These are phyloP conservation scores for Colletotrichum tropicicola DNA, from an alignment of 2,329 filamentous ascomycete genomes.

Conservation along the genomic window DNA sequence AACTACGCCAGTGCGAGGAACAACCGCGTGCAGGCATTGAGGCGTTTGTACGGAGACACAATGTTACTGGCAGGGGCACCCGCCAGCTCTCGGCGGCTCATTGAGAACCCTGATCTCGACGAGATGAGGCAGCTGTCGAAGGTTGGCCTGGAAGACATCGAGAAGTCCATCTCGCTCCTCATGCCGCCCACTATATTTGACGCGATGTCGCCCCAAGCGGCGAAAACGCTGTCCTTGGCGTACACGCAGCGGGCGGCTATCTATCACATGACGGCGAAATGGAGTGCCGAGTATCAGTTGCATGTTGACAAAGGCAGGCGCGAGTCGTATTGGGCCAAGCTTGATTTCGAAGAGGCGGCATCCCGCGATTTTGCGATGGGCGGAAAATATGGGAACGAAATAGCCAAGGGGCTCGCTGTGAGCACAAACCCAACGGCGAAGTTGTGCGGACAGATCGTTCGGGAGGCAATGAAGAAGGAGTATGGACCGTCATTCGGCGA, in stretches of 20 bases:
- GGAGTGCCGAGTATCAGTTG: conserved; percentile 46
- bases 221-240: conserved; percentile 73
- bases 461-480: conserved; percentile 75
- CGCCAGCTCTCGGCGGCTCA: conserved; percentile 50
- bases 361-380: conserved; percentile 71
- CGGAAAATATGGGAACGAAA: conserved; percentile 71
- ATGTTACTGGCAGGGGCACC: conserved; percentile 56
- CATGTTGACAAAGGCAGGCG: conserved; percentile 48
- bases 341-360: conserved; percentile 70
- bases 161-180: conserved; percentile 65
- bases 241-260: conserved; percentile 77
- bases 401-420: conserved; percentile 71
- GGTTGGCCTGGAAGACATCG: conserved; percentile 61
- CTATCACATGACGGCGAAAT: conserved; percentile 67
- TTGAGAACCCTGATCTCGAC: conserved; percentile 44
- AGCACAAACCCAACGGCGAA: conserved; percentile 75
- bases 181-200: conserved; percentile 59
- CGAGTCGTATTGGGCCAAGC: conserved; percentile 59
- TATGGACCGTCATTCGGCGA: conserved; percentile 61
- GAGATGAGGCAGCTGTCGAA: conserved; percentile 50
- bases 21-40: conserved; percentile 75
- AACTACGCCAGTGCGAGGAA: conserved; percentile 78
- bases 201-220: conserved; percentile 70
- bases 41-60: conserved; percentile 70
- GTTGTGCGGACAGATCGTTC: conserved; percentile 74